Base-by-base conservation (phyloP, 805 yeast genomes). In the Pachysolen tannophilus region DNA sequence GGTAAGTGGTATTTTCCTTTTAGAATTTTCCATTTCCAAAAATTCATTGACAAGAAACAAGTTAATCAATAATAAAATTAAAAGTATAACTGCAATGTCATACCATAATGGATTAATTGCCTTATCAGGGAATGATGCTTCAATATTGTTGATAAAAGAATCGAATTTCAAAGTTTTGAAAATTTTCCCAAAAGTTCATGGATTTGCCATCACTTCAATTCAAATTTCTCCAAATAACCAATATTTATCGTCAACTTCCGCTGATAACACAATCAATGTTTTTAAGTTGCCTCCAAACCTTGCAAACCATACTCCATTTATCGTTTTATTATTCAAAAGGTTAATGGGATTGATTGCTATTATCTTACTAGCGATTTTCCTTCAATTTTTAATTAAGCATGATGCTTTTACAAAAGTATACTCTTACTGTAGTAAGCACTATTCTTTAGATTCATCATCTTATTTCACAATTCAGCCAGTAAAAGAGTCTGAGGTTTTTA, bases 161-260 rank as follows among this genome's bases (percentile, higher is more conserved):
- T 59, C 65, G 2, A 73, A 67, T 41, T 69, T 87, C 40, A 64
- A 68, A 28, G 54, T 68, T 9, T 46, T 75, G 18, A 73, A 69
- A 38, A 15, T 88, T 92, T 3, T 75, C 37, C 68, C 69, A 29
- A 72, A 80, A 41, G 76, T 82, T 37, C 96, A 87, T 53, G 62
- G 69, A 6, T 83, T 83, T 53, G 86, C 94, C 19, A 77, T 86
- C 35, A 86, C 96, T 0, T 68, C 72, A 29, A 74, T 84, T 8
- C 61, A 74, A 3, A 78, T 85, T 40, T 78, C 86, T 4, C 79
- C 82, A 10, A 67, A 75, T 50, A 86, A 88, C 6, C 58, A 70
- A 33, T 67, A 66, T 37, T 57, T 85, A 32, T 90, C 85, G 3
- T 71, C 85, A 16, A 79, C 76, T 0, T 79, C 90, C 23, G 94